phyloP scores from a whole-genome alignment of 345 rosid genomes.

The Moricandia arvensis region DNA sequence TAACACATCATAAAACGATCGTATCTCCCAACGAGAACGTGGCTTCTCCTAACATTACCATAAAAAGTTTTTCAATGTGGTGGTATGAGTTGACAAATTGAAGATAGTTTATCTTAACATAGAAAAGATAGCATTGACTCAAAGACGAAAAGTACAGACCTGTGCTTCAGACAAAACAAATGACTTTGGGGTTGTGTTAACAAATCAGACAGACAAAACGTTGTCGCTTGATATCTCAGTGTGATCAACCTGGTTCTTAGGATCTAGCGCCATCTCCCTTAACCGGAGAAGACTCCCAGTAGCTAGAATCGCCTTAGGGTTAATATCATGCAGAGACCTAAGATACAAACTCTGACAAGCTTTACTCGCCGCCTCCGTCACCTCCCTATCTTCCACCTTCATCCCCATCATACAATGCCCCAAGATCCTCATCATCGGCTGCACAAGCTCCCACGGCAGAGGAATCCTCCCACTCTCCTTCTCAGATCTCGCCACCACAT shows the following conservation, averaged over 20 bases:
- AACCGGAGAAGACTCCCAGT: constrained; percentile 65
- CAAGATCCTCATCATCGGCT: constrained; percentile 68
- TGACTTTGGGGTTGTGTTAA: too few species aligned
- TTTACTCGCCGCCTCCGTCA: constrained; percentile 43
- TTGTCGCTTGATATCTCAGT: constrained; percentile 49
- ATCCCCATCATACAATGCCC: constrained; percentile 73
- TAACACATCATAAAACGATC: neutral
- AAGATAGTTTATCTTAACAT: neutral
- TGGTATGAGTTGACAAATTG: too few species aligned
- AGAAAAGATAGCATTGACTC: constrained; percentile 4
- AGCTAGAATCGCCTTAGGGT: constrained; percentile 69
- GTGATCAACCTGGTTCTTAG: constrained; percentile 46
- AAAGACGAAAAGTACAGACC: too few species aligned
- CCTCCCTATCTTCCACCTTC: constrained; percentile 27
- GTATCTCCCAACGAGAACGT: constrained; percentile 5
- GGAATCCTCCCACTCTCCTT: constrained; percentile 41
- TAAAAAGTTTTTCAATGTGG: too few species aligned
- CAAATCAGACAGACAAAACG: constrained; percentile 11
- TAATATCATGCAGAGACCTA: constrained; percentile 59
- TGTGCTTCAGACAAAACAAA: too few species aligned
- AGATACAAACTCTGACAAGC: constrained; percentile 64
- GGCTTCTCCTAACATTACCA: constrained; percentile 16
- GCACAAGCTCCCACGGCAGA: constrained; percentile 80
- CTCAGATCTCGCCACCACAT: constrained; percentile 14
- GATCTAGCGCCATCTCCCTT: constrained; percentile 45